Percentiles rank a stretch among this genome's conserved stretches.
Conservation (phyloP, 768 basidiomycete species). For the Mycena rosella region DNA sequence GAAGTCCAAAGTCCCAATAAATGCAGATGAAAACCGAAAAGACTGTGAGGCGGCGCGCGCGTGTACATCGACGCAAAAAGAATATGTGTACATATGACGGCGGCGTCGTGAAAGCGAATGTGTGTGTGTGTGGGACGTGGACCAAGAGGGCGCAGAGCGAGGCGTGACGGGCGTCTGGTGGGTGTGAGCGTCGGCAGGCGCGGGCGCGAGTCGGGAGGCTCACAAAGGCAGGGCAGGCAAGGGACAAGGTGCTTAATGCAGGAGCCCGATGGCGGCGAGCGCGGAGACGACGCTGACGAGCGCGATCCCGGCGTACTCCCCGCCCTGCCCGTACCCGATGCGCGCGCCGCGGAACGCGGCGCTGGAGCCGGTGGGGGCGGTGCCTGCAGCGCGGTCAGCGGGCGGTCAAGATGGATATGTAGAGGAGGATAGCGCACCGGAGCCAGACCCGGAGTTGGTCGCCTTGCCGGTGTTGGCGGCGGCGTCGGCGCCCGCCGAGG, state of each 20-base stretch:
- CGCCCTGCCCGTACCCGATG: conserved; percentile 19
- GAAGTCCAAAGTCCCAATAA: too few relatives aligned
- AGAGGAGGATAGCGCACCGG: not conserved
- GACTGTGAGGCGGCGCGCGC: too few relatives aligned
- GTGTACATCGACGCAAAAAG: too few relatives aligned
- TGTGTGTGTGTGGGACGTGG: too few relatives aligned
- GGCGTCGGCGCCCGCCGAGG: not conserved
- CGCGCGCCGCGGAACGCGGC: conserved; percentile 18
- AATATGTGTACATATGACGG: too few relatives aligned
- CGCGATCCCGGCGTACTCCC: conserved; percentile 23
- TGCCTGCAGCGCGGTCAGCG: not conserved
- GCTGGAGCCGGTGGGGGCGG: conserved; percentile 12
- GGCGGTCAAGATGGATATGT: not conserved
- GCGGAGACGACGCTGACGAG: conserved; percentile 23
- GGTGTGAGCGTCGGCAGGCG: too few relatives aligned
- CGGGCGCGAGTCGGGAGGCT: too few relatives aligned
- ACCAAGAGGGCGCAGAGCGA: too few relatives aligned
- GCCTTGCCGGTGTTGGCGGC: too few relatives aligned
- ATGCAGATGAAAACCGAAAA: too few relatives aligned
- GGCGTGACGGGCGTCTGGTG: too few relatives aligned
- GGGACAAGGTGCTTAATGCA: conserved; percentile 6
- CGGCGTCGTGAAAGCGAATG: too few relatives aligned
- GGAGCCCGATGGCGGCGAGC: conserved; percentile 28
- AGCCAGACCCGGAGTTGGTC: not conserved
- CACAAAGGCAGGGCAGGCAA: not conserved